phyloP scores from a whole-genome alignment of 257 asterid species.

The Nicotiana paniculata region DNA sequence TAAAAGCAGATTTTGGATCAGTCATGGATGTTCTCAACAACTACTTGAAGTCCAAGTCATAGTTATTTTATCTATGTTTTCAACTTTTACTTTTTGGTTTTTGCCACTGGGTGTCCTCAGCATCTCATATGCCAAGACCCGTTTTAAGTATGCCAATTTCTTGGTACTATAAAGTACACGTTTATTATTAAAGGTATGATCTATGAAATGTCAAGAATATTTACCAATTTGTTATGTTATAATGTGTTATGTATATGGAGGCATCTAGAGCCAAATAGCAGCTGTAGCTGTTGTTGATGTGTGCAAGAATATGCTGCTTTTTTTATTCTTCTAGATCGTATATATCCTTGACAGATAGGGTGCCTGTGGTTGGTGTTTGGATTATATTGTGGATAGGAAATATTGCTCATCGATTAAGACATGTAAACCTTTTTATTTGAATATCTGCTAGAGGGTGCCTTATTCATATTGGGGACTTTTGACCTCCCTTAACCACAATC shows the following conservation, averaged over 20 bases:
- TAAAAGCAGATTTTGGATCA: slow-evolving; percentile 40
- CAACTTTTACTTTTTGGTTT: background rate
- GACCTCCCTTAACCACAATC: too few species aligned
- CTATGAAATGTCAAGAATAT: background rate
- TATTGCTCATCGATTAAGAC: background rate
- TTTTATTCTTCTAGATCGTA: too few species aligned
- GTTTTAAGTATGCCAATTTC: background rate
- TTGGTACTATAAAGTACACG: background rate
- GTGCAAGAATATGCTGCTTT: background rate
- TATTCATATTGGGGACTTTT: too few species aligned
- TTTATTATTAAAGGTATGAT: background rate
- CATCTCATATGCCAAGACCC: background rate
- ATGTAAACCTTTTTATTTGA: background rate
- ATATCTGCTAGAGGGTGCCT: too few species aligned
- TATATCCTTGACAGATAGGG: background rate
- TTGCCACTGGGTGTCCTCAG: background rate
- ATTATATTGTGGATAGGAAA: background rate
- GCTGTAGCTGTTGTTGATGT: too few species aligned
- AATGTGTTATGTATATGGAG: too few species aligned
- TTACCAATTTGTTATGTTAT: background rate
- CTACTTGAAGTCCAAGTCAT: slow-evolving; percentile 7
- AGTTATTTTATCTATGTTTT: background rate
- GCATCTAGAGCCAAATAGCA: too few species aligned
- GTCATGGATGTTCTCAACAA: slow-evolving; percentile 44
- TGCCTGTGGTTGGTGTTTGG: background rate